Conservation (phyloP, 768 basidiomycete species). For the Cyathus striatus region DNA sequence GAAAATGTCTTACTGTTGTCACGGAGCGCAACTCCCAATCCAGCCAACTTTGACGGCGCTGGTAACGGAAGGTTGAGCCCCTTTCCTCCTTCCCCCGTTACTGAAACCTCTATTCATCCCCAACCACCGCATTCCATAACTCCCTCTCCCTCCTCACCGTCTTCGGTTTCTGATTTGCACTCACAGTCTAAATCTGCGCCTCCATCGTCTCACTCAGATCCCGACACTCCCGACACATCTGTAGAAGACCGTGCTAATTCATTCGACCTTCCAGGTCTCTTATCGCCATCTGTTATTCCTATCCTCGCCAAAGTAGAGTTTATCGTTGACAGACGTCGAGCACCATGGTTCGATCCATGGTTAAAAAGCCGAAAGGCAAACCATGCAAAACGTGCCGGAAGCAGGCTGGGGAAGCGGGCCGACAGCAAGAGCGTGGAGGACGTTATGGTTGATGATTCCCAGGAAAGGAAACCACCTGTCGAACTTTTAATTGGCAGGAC, state of each 20-base stretch:
- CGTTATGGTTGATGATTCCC: constrained; percentile 5
- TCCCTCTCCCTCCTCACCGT: constrained; percentile 50
- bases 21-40: constrained; percentile 29
- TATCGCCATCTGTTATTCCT: constrained; percentile 62
- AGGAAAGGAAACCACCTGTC: constrained; percentile 31
- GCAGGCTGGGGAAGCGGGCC: constrained; percentile 18
- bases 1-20: constrained; percentile 31
- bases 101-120: constrained; percentile 28
- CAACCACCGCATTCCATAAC: constrained; percentile 32
- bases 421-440: constrained; percentile 14
- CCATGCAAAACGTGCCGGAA: constrained; percentile 53
- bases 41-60: constrained; percentile 40
- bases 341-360: constrained; percentile 88
- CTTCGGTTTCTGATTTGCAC: constrained; percentile 43
- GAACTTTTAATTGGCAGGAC: constrained; percentile 50
- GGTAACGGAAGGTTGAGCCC: too few relatives aligned
- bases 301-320: constrained; percentile 95
- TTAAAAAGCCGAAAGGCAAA: constrained; percentile 57
- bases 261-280: constrained; percentile 63
- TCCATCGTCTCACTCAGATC: constrained; percentile 37
- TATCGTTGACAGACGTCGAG: constrained; percentile 78
- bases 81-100: constrained; percentile 28
- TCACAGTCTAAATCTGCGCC: constrained; percentile 44
- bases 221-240: constrained; percentile 55
- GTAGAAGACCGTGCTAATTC: constrained; percentile 37